Conservation (phyloP, 2,329 filamentous ascomycete genomes). For the Trichoderma koningiopsis region DNA sequence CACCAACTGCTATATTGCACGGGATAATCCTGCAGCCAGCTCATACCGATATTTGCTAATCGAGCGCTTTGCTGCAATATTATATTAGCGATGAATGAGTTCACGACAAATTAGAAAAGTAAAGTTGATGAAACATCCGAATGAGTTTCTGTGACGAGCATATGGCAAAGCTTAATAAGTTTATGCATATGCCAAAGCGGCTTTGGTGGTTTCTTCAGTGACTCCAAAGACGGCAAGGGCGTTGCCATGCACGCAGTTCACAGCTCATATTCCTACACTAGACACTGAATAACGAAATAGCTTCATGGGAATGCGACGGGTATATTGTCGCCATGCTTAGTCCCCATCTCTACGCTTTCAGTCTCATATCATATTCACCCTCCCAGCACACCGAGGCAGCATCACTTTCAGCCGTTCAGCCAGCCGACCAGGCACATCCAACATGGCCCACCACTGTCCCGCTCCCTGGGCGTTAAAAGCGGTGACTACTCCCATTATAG, state of each 20-base stretch:
- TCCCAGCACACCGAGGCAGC: neutral
- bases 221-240: neutral
- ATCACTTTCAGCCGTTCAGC: neutral
- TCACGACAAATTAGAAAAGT: too few species aligned
- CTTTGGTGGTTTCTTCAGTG: neutral
- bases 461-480: conserved; percentile 1
- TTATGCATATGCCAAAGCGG: neutral
- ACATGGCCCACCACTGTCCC: neutral
- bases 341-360: neutral
- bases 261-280: neutral
- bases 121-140: neutral
- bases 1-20: too few species aligned
- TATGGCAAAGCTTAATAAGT: neutral
- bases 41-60: too few species aligned
- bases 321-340: neutral
- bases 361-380: neutral
- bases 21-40: too few species aligned
- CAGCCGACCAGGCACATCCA: neutral
- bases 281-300: neutral
- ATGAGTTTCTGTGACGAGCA: neutral
- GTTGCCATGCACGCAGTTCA: neutral
- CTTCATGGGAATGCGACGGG: conserved; percentile 1
- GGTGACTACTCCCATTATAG: neutral
- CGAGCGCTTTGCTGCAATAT: too few species aligned
- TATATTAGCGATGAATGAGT: too few species aligned